phyloP scores from a whole-genome alignment of 108 stramenopile species.

The Pseudonitzschia multistriata region DNA sequence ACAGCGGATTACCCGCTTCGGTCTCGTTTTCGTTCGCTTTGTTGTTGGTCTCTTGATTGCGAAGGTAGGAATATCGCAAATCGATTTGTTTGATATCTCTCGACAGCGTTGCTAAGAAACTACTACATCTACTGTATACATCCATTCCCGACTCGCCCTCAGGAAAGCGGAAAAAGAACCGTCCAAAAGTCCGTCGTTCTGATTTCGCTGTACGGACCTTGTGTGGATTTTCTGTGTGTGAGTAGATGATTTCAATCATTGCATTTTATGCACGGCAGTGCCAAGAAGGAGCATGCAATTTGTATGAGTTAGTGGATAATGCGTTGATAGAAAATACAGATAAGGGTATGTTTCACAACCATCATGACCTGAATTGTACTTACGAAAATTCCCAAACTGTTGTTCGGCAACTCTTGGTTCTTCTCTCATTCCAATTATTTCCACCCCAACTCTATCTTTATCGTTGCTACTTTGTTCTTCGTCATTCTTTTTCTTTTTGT shows the following conservation, averaged over 20 bases:
- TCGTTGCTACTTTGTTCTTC: background rate
- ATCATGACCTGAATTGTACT: conserved; percentile 6
- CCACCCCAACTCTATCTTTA: conserved; percentile 15
- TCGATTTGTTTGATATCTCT: conserved; percentile 61
- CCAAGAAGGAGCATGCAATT: background rate
- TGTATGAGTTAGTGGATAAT: background rate
- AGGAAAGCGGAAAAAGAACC: conserved; percentile 61
- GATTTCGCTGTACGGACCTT: conserved; percentile 55
- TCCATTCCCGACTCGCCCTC: conserved; percentile 54
- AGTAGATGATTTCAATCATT: background rate
- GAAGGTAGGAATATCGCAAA: conserved; percentile 17
- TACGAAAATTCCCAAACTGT: conserved; percentile 83
- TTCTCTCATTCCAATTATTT: conserved; percentile 53
- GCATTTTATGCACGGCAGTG: background rate
- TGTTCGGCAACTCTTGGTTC: conserved; percentile 80
- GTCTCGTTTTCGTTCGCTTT: background rate
- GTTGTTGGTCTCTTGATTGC: background rate
- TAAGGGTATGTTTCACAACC: background rate
- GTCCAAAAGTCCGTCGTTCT: conserved; percentile 51
- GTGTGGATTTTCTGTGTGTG: conserved; percentile 25
- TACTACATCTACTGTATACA: conserved; percentile 49
- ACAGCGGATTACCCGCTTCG: conserved; percentile 18
- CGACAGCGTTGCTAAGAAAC: conserved; percentile 70
- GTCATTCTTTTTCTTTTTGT: background rate
- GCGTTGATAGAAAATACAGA: background rate